Conservation (phyloP, 345 rosid genomes). For the Pistacia vera region DNA sequence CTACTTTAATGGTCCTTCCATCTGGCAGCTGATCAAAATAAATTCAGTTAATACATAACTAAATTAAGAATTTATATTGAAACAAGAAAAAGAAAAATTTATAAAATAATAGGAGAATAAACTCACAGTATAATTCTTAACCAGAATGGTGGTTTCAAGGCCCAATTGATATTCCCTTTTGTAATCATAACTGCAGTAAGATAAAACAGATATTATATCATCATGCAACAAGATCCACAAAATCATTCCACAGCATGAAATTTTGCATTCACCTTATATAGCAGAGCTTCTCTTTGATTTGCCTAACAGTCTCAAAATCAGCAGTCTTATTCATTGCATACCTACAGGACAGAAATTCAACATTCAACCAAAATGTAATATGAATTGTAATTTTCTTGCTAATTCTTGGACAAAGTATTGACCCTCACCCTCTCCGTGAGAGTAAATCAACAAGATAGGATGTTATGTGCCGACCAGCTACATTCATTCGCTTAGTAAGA, state of each 20-base stretch:
- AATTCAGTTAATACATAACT: constrained; percentile 5
- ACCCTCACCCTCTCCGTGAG: constrained; percentile 88
- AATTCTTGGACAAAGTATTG: constrained; percentile 8
- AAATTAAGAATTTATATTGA: neutral
- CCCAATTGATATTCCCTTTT: constrained; percentile 93
- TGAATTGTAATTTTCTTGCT: constrained; percentile 16
- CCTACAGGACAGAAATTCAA: constrained; percentile 42
- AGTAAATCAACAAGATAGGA: constrained; percentile 95
- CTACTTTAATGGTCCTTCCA: constrained; percentile 93
- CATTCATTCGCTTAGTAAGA: constrained; percentile 97
- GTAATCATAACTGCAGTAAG: constrained; percentile 79
- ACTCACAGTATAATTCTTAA: constrained; percentile 92
- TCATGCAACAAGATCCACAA: constrained; percentile 7
- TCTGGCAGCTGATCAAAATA: constrained; percentile 79
- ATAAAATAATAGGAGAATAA: constrained; percentile 10
- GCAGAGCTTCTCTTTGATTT: constrained; percentile 97
- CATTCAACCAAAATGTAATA: neutral
- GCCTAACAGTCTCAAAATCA: constrained; percentile 96
- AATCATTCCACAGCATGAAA: constrained; percentile 7
- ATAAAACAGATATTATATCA: constrained; percentile 16
- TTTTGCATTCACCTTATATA: constrained; percentile 62
- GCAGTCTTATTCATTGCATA: constrained; percentile 89
- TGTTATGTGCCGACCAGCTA: constrained; percentile 98
- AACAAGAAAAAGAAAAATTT: neutral
- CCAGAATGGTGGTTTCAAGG: constrained; percentile 95